Evolutionary conservation across 73 alveolate genomes (phyloP).

Genomic region (Tetrahymena elliotti): DNA sequence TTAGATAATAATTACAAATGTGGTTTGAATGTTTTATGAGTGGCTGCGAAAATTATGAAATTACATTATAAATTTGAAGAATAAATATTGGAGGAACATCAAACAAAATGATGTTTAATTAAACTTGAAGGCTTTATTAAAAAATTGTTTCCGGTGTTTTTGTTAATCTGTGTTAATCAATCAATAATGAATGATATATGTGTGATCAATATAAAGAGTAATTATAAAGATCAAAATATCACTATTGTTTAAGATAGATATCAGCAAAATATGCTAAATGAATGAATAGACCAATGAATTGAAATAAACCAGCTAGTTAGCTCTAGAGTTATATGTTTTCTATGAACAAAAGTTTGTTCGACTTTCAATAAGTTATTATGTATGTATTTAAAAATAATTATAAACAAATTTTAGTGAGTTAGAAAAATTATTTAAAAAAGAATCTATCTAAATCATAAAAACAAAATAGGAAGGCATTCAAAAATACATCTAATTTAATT

Average conservation of each 20-base stretch:
- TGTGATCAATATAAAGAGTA: background rate
- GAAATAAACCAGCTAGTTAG: background rate
- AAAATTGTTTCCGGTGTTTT: background rate
- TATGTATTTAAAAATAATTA: background rate
- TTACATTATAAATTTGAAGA: background rate
- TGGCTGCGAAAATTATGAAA: background rate
- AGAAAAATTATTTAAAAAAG: background rate
- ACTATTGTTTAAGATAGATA: background rate
- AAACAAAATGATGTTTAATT: background rate
- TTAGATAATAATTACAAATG: background rate
- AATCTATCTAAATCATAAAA: background rate
- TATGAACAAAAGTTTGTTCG: background rate
- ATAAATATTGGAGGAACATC: background rate
- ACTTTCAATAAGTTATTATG: background rate
- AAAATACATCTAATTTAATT: no score
- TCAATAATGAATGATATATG: background rate
- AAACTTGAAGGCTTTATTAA: background rate
- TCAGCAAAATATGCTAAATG: background rate
- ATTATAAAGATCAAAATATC: background rate
- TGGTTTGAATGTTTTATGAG: background rate
- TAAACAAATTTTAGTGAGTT: background rate
- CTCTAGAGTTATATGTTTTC: no score
- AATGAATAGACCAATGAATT: background rate
- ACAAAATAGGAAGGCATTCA: background rate
- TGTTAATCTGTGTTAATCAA: background rate